phyloP scores from a whole-genome alignment of 768 basidiomycete genomes.

The Podaxis pistillaris region DNA sequence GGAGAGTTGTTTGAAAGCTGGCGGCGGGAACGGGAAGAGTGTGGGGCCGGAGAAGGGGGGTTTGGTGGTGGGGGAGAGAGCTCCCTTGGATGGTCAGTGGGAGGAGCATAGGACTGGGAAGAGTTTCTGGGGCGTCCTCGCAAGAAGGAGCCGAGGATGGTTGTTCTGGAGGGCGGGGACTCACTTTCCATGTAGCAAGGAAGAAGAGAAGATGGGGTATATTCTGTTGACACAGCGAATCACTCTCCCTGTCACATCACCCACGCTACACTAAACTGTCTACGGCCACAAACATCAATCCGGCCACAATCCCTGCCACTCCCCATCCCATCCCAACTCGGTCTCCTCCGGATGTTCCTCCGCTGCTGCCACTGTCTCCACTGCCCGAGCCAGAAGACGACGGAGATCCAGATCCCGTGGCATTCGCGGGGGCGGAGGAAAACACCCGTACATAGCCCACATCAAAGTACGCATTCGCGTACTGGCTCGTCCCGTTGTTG shows the following conservation, averaged over 20 bases:
- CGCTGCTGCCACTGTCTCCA: not conserved
- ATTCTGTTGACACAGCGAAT: slow-evolving; percentile 17
- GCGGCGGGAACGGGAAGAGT: not conserved
- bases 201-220: not conserved
- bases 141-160: slow-evolving; percentile 72
- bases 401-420: not conserved
- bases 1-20: slow-evolving; percentile 8
- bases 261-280: not conserved
- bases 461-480: slow-evolving; percentile 20
- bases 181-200: slow-evolving; percentile 30
- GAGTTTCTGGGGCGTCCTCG: slow-evolving; percentile 67
- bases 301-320: not conserved
- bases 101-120: slow-evolving; percentile 44
- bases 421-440: not conserved
- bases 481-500: slow-evolving; percentile 13
- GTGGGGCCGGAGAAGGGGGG: slow-evolving; percentile 32
- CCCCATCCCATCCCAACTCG: not conserved
- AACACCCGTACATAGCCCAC: slow-evolving; percentile 17
- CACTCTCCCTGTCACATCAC: slow-evolving; percentile 7
- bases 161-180: slow-evolving; percentile 49
- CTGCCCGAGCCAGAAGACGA: not conserved
- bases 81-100: slow-evolving; percentile 29
- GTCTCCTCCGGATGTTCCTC: not conserved
- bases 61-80: slow-evolving; percentile 43
- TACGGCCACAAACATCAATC: not conserved